Percentiles rank a stretch among this genome's conserved stretches.
phyloP scores from a whole-genome alignment of 1,284 basidiomycete genomes.

The Tilletia caries region DNA sequence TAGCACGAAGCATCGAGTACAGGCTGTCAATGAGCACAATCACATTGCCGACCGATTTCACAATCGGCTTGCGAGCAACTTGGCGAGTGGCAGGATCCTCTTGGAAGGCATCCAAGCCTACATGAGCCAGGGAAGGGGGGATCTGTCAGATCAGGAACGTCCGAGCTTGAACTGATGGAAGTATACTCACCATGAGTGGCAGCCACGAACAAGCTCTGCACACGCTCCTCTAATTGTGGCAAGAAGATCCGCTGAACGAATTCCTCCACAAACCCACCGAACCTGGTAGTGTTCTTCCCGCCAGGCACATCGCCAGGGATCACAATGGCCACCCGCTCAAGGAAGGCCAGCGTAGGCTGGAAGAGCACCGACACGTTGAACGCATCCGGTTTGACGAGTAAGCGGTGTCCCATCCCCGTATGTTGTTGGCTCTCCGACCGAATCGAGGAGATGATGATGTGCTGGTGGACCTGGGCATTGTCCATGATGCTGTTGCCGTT shows the following conservation, averaged over 20 bases:
- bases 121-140: too few relatives aligned
- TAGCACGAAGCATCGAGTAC: conserved; percentile 83
- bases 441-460: conserved; percentile 13
- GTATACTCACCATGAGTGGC: conserved; percentile 20
- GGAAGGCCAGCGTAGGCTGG: conserved; percentile 83
- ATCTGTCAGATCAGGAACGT: conserved; percentile 12
- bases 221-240: conserved; percentile 92
- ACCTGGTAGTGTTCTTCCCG: conserved; percentile 50
- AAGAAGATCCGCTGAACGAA: conserved; percentile 91
- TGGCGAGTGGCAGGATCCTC: conserved; percentile 60
- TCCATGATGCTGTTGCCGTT: background rate
- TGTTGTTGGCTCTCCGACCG: conserved; percentile 8
- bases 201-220: conserved; percentile 54
- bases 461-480: conserved; percentile 8
- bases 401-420: conserved; percentile 71
- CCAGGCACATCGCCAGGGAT: conserved; percentile 39
- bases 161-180: background rate
- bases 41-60: conserved; percentile 80
- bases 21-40: conserved; percentile 88
- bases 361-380: conserved; percentile 93
- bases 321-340: conserved; percentile 62
- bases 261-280: conserved; percentile 78
- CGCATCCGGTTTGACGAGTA: conserved; percentile 83
- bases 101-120: conserved; percentile 65
- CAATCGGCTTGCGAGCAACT: conserved; percentile 68